These are phyloP conservation scores for Crucihimalaya himalaica DNA, from an alignment of 345 rosid species.

Conservation along the genomic window DNA sequence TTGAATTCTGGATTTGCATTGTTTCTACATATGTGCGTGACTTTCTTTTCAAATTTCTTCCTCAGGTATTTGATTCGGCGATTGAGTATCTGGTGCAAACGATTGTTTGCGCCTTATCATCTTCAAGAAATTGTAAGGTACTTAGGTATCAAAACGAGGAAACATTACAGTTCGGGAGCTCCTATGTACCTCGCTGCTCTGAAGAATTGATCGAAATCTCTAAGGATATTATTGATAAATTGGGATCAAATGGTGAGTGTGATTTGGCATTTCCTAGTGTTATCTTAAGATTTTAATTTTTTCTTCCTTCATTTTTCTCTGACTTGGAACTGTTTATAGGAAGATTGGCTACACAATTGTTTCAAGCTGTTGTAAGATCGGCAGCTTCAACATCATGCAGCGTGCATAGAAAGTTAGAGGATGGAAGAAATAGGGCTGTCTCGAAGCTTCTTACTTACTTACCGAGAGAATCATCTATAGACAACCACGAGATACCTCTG, in stretches of 20 bases:
- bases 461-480: constrained; percentile 47
- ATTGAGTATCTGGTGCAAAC: constrained; percentile 58
- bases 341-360: constrained; percentile 41
- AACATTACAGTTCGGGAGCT: constrained; percentile 56
- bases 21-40: background rate
- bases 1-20: background rate
- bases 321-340: constrained; percentile 42
- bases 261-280: background rate
- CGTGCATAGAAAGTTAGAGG: constrained; percentile 20
- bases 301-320: background rate
- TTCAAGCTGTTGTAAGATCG: constrained; percentile 52
- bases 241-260: constrained; percentile 52
- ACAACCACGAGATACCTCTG: constrained; percentile 48
- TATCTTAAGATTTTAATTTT: background rate
- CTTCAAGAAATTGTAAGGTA: constrained; percentile 52
- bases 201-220: constrained; percentile 52
- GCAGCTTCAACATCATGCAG: constrained; percentile 53
- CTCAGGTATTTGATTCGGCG: constrained; percentile 64
- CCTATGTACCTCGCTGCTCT: constrained; percentile 42
- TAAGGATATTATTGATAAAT: constrained; percentile 43
- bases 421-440: constrained; percentile 39
- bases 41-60: background rate
- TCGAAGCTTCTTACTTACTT: constrained; percentile 51
- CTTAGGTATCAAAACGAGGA: constrained; percentile 46
- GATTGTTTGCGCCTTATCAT: constrained; percentile 53